phyloP scores from a whole-genome alignment of 768 basidiomycete genomes.

The Russula olivacea region DNA sequence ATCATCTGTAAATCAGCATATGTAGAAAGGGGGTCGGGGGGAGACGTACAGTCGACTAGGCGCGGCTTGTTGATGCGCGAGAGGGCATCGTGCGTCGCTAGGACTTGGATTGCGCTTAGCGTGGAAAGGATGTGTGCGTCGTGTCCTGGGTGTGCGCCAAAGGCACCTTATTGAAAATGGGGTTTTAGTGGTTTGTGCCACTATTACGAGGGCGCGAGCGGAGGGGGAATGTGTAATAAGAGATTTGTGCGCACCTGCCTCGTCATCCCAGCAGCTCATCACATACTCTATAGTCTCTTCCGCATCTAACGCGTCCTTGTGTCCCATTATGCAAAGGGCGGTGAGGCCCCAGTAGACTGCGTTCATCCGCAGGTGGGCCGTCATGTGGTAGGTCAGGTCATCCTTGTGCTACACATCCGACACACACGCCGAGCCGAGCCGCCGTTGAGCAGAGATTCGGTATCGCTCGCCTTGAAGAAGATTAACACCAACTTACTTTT shows the following conservation, averaged over 20 bases:
- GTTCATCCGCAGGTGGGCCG: constrained; percentile 90
- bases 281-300: constrained; percentile 87
- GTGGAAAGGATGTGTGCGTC: constrained; percentile 88
- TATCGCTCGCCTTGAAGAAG: background rate
- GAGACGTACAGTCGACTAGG: constrained; percentile 60
- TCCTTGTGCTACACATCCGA: constrained; percentile 74
- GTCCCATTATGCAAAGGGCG: constrained; percentile 76
- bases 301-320: constrained; percentile 68
- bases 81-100: constrained; percentile 77
- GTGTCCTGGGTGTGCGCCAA: constrained; percentile 88
- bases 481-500: constrained; percentile 38
- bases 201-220: too few species aligned
- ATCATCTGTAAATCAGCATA: background rate
- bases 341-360: constrained; percentile 96
- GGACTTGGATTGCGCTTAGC: constrained; percentile 86
- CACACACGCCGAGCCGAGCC: background rate
- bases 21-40: background rate
- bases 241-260: constrained; percentile 51
- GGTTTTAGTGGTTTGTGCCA: background rate
- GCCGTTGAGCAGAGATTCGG: background rate
- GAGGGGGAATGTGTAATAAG: too few species aligned
- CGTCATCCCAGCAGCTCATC: constrained; percentile 92
- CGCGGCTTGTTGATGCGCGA: constrained; percentile 64
- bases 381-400: constrained; percentile 84
- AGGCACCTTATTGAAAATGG: constrained; percentile 61